Evolutionary conservation across 371 early-diverging fungal genomes (phyloP).

Genomic region (Mortierella sp.): DNA sequence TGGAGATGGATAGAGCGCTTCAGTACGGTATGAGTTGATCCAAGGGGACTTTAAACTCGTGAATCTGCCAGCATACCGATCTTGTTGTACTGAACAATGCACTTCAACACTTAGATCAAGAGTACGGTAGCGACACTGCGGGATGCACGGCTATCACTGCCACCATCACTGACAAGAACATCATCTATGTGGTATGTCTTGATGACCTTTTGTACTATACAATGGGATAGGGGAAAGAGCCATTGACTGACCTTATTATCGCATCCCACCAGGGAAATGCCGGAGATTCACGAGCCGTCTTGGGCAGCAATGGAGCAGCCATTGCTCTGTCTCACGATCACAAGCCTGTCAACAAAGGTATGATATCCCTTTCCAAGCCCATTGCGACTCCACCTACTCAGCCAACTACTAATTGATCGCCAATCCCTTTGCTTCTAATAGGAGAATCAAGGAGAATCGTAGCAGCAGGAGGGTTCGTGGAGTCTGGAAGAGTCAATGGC

Average conservation of each 20-base stretch:
- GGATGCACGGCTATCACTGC: constrained; percentile 95
- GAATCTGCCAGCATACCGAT: too few relatives aligned
- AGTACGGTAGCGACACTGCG: constrained; percentile 76
- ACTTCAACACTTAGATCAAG: too few relatives aligned
- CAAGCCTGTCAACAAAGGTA: constrained; percentile 86
- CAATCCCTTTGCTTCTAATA: constrained; percentile 2
- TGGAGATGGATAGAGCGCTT: constrained; percentile 83
- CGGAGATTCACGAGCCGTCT: constrained; percentile 94
- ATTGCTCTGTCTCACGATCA: constrained; percentile 92
- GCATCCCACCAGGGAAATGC: constrained; percentile 78
- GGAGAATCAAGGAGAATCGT: constrained; percentile 85
- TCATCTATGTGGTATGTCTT: constrained; percentile 54
- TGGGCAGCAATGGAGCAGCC: constrained; percentile 79
- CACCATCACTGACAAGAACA: constrained; percentile 78
- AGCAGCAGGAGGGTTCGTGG: constrained; percentile 94
- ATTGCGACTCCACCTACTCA: too few relatives aligned
- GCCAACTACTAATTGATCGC: too few relatives aligned
- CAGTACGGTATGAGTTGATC: constrained; percentile 76
- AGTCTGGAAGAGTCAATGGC: constrained; percentile 96
- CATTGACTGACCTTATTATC: too few relatives aligned
- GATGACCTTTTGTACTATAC: too few relatives aligned
- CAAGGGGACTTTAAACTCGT: too few relatives aligned
- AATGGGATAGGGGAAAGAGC: too few relatives aligned
- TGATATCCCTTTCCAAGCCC: too few relatives aligned
- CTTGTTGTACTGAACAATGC: too few relatives aligned